Evolutionary conservation across 78 protist species (phyloP), one percentile per base, ranked within the genome.

Genomic region (Fonticula alba): DNA sequence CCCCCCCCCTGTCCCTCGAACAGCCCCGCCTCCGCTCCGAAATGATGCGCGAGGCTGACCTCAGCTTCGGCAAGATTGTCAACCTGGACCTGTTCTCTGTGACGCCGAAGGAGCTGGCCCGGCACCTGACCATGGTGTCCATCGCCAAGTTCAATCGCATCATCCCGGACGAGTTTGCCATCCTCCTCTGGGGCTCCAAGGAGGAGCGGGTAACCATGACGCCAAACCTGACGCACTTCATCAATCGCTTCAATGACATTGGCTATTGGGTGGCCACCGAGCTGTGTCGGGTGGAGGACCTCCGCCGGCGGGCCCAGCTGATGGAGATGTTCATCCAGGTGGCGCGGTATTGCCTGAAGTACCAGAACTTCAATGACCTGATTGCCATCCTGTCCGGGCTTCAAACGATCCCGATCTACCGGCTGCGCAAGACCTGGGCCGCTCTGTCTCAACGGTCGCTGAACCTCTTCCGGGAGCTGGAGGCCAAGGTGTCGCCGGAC

Each of bases 211-310:
- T 9, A 4, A 4, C 26, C 14, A 37, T 37, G 5, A 33, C 29
- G 47, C 15, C 11, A 26, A 57, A 57, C 47, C 41, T 57, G 32
- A 57, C 26, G 24, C 62, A 29, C 24, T 36, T 9, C 62, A 24
- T 57, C 62, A 47, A 57, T 17, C 32, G 62, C 49, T 57, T 57
- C 47, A 57, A 57, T 47, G 37, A 52, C 35, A 26, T 54, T 20
- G n/a, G 59, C 38, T 3, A 7, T 2, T 54, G 59, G 59, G 59
- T 54, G 11, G 9, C 59, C 26, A 54, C 59, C 15, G 59, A 54
- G 59, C 27, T 54, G 27, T 54, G 59, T 22, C 37, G 9, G 26
- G 59, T 27, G n/a, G 26, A 11, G 10, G 15, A 31, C 38, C 35
- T 20, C 37, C 9, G 32, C 38, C 6, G 7, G 59, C 59, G 59